Conservation (phyloP, 306 rosid species). For the Psophocarpus tetragonolobus region DNA sequence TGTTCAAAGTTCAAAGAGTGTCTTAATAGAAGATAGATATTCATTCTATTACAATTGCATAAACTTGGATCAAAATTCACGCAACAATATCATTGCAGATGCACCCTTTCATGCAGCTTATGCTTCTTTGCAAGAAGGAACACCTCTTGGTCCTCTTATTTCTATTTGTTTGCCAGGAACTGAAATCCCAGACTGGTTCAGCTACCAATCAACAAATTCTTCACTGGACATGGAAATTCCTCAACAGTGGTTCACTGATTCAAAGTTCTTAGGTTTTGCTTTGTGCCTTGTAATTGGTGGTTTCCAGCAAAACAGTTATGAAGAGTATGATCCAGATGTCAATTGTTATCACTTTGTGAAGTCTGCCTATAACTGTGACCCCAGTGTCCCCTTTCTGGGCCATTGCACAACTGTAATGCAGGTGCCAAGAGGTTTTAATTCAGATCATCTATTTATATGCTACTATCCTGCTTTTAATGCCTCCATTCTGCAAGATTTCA, state of each 20-base stretch:
- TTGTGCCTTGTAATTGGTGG: slow-evolving; percentile 28
- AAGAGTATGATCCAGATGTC: slow-evolving; percentile 28
- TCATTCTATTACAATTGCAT: slow-evolving; percentile 30
- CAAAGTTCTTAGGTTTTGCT: slow-evolving; percentile 30
- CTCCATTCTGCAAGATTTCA: slow-evolving; percentile 26
- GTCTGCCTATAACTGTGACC: slow-evolving; percentile 19
- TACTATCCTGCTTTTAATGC: slow-evolving; percentile 27
- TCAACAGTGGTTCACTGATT: slow-evolving; percentile 21
- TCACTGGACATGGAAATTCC: slow-evolving; percentile 34
- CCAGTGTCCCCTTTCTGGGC: slow-evolving; percentile 23
- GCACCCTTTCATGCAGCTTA: slow-evolving; percentile 26
- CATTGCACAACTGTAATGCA: slow-evolving; percentile 35
- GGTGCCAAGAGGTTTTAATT: slow-evolving; percentile 18
- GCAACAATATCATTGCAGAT: slow-evolving; percentile 31
- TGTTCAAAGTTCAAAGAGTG: slow-evolving; percentile 28
- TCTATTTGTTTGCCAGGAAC: slow-evolving; percentile 32
- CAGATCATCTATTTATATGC: slow-evolving; percentile 30
- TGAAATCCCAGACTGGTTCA: slow-evolving; percentile 39
- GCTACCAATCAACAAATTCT: slow-evolving; percentile 22
- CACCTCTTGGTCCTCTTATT: slow-evolving; percentile 20
- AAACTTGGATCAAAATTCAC: slow-evolving; percentile 18
- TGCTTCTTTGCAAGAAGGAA: slow-evolving; percentile 20
- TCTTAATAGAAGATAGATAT: slow-evolving; percentile 18
- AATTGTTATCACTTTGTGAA: slow-evolving; percentile 33
- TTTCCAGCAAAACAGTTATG: slow-evolving; percentile 17